A percentile compares a stretch with the other conserved stretches of the same genome.
These are phyloP conservation scores for Apocynum venetum DNA, from an alignment of 257 asterid species.

Conservation along the genomic window DNA sequence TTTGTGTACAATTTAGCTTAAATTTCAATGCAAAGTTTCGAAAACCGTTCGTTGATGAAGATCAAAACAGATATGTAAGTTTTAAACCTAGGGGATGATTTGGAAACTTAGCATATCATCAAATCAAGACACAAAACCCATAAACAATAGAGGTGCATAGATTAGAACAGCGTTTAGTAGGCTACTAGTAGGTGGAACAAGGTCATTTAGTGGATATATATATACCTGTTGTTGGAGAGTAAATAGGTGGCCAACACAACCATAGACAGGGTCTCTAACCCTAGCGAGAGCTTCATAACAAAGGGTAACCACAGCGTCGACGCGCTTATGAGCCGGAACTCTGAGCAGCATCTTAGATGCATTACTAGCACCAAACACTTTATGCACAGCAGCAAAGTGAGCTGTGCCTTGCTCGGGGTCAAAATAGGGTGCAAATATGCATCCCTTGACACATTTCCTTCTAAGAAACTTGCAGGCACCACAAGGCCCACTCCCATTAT, in stretches of 20 bases:
- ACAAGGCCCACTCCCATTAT: constrained; percentile 30
- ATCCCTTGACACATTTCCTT: constrained; percentile 34
- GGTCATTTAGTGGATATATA: no score
- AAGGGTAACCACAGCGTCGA: constrained; percentile 35
- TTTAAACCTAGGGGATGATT: no score
- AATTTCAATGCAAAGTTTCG: no score
- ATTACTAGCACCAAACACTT: constrained; percentile 44
- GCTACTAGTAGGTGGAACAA: neutral
- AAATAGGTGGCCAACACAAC: constrained; percentile 36
- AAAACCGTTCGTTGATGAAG: no score
- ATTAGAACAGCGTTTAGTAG: neutral
- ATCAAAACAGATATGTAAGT: no score
- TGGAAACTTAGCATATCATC: no score
- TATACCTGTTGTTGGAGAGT: constrained; percentile 40
- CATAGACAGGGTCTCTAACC: constrained; percentile 42
- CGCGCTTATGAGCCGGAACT: constrained; percentile 31
- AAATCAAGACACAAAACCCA: no score
- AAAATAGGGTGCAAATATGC: constrained; percentile 44
- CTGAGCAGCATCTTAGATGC: constrained; percentile 32
- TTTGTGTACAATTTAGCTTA: neutral
- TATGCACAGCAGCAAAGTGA: constrained; percentile 43
- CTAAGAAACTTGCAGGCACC: constrained; percentile 47
- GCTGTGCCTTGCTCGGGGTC: constrained; percentile 35
- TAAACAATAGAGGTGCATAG: no score
- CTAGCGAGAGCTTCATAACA: constrained; percentile 41